Base-by-base conservation (phyloP, 495 filamentous ascomycete species). In the Aspergillus homomorphus region DNA sequence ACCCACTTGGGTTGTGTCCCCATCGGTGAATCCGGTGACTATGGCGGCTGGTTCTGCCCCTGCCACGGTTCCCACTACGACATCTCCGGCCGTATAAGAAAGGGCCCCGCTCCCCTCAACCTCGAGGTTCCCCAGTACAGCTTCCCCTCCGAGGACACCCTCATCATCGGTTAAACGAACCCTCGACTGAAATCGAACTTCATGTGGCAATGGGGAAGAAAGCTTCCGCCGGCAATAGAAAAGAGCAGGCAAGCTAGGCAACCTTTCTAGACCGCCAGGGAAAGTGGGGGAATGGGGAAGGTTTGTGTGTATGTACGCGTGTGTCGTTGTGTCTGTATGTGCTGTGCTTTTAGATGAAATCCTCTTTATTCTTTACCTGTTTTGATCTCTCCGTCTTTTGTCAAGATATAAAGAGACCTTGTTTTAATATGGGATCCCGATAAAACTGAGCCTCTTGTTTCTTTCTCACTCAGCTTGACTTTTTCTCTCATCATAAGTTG, bases 21-120 rank as follows among this genome's bases (percentile, higher is more conserved):
- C 62, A 98, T 99, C 75, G 94, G 94, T 72, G 94, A 99, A 82
- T 89, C 94, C 60, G 94, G 94, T 72, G 95, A 99, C 74, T 99
- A 80, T 73, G 94, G 94, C 68, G 94, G 94, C 69, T 99, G 94
- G 94, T 99, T 99, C 87, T 99, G 94, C 82, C 94, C 94, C 60
- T 99, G 94, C 87, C 94, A 99, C 84, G 94, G 94, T 72, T 96
- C 92, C 56, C 94, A 99, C 82, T 99, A 99, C 84, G 94, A 99
- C 77, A 96, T 99, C 77, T 96, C 91, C 60, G 94, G 94, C 71
- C 90, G 94, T 73, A 88, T 92, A 79, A 86, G 94, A 76, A 96
- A 89, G 83, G 94, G 94, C 21, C 94, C 94, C 50, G 94, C 94
- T 54, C 94, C 94, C 61, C 82, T 98, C 68, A 99, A 99, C 82